Evolutionary conservation across 176 grass and related monocot species (phyloP).

Genomic region (Pharus latifolius): DNA sequence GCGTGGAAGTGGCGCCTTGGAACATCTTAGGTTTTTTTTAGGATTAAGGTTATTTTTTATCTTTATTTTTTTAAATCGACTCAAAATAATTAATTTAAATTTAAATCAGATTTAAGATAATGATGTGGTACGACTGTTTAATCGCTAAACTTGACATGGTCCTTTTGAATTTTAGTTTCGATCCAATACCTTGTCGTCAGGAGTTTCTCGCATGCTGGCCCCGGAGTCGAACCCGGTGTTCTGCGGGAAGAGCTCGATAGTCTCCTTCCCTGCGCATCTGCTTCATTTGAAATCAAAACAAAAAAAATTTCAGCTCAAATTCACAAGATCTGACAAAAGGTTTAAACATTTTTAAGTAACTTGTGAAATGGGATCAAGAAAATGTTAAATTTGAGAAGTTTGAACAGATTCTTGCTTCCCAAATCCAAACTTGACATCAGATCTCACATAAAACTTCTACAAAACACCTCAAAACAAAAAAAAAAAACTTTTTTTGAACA

Average conservation of each 20-base stretch:
- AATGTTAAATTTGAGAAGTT: not conserved
- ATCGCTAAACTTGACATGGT: no score
- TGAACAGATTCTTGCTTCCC: not conserved
- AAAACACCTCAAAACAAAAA: no score
- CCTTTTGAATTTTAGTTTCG: no score
- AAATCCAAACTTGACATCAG: not conserved
- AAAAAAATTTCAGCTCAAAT: not conserved
- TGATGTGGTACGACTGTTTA: no score
- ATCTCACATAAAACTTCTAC: not conserved
- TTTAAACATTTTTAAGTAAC: not conserved
- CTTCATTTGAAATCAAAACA: constrained; percentile 36
- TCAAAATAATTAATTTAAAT: no score
- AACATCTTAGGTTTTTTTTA: no score
- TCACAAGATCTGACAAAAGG: not conserved
- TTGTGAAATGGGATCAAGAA: not conserved
- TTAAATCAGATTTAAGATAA: no score
- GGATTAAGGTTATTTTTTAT: no score
- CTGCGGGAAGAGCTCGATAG: constrained; percentile 67
- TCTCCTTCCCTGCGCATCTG: constrained; percentile 21
- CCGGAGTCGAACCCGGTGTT: constrained; percentile 28
- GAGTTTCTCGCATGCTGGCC: not conserved
- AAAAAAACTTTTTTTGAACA: no score
- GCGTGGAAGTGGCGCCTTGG: no score
- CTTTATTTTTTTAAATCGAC: no score
- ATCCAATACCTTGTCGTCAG: constrained; percentile 22